Evolutionary conservation across 2,329 filamentous ascomycete species (phyloP), one percentile per base, ranked within the genome.

Genomic region (Rhytidhysteron rufulum): DNA sequence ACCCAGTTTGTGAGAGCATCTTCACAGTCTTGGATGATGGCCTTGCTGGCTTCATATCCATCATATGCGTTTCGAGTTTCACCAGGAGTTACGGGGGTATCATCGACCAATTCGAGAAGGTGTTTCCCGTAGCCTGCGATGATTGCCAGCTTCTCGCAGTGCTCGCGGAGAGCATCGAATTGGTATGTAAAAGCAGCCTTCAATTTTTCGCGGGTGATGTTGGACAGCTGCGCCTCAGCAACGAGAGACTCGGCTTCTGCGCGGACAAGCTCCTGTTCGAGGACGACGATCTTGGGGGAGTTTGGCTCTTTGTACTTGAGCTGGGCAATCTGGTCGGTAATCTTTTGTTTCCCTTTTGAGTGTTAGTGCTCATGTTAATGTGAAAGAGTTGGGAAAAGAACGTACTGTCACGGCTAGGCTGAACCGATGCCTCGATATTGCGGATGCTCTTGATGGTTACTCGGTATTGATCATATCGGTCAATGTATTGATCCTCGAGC

Each of bases 221-320:
- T 98, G 65, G 91, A 96, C 38, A 98, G 79, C 73, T 98, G 93
- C 6, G 93, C 93, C 70, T 98, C 93, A 48, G 93, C 93, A 41
- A 98, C 93, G 11, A 98, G 82, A n/a, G 93, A 97, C 69, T 98
- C 93, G 58, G 93, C 93, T 71, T 98, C 93, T 53, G 93, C 93
- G 57, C 93, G 90, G 55, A 98, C 93, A 43, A 98, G 86, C 70
- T 98, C 93, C 70, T 98, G 93, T 72, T 98, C 93, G 40, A 98
- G 83, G 30, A 98, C 90, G 42, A 96, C 89, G 55, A 98, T 96
- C 73, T 89, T 93, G 49, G 91, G 90, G 25, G 90, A 96, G 74
- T 95, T 95, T 54, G 93, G 93, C 70, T 98, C 93, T 76, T 98
- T 98, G 82, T 97, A 98, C 72, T 98, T 98, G 58, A 98, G 80